phyloP scores from a whole-genome alignment of 2,329 filamentous ascomycete genomes.

The Botrytis fragariae region DNA sequence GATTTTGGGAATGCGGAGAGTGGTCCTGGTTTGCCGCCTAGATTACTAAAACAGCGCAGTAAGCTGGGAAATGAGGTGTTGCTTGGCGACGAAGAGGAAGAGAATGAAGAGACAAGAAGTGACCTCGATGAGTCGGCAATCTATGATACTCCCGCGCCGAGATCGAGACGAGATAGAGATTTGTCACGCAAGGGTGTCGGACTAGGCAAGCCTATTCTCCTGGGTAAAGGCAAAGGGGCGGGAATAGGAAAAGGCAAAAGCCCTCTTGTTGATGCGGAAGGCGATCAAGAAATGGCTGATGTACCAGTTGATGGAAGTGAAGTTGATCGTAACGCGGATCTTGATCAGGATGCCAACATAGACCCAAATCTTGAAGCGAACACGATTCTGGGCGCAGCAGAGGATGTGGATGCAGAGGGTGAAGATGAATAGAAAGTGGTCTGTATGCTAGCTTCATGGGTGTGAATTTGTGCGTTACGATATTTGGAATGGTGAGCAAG shows the following conservation, averaged over 20 bases:
- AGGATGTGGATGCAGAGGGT: slow-evolving; percentile 3
- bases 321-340: slow-evolving; percentile 2
- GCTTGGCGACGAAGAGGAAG: slow-evolving; percentile 35
- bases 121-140: slow-evolving; percentile 31
- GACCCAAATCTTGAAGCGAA: background rate
- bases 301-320: slow-evolving; percentile 29
- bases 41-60: slow-evolving; percentile 37
- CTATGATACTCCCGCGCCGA: slow-evolving; percentile 34
- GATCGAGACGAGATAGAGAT: slow-evolving; percentile 28
- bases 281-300: slow-evolving; percentile 40
- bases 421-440: slow-evolving; percentile 7
- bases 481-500: slow-evolving; percentile 2
- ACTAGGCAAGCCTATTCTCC: slow-evolving; percentile 34
- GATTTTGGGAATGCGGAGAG: slow-evolving; percentile 66
- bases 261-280: slow-evolving; percentile 25
- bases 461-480: slow-evolving; percentile 1
- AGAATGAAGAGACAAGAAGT: slow-evolving; percentile 27
- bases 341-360: background rate
- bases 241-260: slow-evolving; percentile 28
- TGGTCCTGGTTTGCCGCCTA: slow-evolving; percentile 61
- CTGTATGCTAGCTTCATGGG: background rate
- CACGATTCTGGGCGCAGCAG: background rate
- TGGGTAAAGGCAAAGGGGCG: slow-evolving; percentile 24
- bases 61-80: slow-evolving; percentile 37
- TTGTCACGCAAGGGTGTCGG: slow-evolving; percentile 27